phyloP scores from a whole-genome alignment of 2,329 filamentous ascomycete species.

The Nemania sp. region DNA sequence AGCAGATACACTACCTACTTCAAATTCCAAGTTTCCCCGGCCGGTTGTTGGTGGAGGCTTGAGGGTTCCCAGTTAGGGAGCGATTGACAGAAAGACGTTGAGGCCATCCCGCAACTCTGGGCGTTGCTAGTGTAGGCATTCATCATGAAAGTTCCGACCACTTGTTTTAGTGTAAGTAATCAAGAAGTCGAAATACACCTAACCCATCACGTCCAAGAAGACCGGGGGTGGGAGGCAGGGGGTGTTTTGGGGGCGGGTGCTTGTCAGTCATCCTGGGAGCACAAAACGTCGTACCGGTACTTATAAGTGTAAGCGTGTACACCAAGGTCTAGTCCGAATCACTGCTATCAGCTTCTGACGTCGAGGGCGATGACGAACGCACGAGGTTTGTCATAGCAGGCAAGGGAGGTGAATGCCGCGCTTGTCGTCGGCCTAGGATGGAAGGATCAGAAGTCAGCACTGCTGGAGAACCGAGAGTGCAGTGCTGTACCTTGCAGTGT shows the following conservation, averaged over 20 bases:
- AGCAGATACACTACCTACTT: constrained; percentile 2
- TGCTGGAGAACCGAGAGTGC: constrained; percentile 10
- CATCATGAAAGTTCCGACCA: background rate
- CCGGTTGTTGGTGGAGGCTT: constrained; percentile 5
- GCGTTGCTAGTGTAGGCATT: background rate
- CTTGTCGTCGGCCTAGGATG: constrained; percentile 18
- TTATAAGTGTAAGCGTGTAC: background rate
- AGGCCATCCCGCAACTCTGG: background rate
- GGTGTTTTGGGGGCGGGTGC: constrained; percentile 20
- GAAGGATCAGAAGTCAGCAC: background rate
- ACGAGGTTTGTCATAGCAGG: background rate
- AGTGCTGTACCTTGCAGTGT: constrained; percentile 26
- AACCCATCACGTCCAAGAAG: constrained; percentile 26
- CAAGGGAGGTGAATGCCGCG: constrained; percentile 1
- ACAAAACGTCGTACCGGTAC: constrained; percentile 13
- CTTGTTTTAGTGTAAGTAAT: background rate
- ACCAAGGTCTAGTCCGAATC: constrained; percentile 7
- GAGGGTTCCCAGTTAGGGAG: background rate
- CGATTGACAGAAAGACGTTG: background rate
- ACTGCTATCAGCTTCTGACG: constrained; percentile 8
- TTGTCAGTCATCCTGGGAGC: constrained; percentile 17
- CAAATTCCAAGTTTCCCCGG: background rate
- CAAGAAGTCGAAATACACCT: constrained; percentile 18
- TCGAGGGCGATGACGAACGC: constrained; percentile 10
- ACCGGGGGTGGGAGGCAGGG: constrained; percentile 20